phyloP scores from a whole-genome alignment of 116 monocot genomes.

The Dioscorea cayenensis region DNA sequence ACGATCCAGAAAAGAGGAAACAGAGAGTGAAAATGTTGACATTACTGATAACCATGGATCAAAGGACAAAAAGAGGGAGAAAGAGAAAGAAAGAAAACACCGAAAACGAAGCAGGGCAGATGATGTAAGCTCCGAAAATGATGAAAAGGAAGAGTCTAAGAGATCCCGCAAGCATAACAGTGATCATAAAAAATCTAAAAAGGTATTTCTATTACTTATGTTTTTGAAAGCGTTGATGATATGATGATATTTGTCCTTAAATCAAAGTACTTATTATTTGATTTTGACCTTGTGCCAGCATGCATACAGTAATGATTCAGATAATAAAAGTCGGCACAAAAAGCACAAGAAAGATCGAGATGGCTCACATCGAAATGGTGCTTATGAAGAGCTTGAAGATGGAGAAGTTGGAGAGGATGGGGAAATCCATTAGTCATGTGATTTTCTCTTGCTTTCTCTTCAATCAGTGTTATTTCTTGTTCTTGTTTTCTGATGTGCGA shows the following conservation, averaged over 20 bases:
- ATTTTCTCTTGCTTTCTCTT: neutral
- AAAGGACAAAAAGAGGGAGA: slow-evolving; percentile 73
- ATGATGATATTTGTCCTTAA: neutral
- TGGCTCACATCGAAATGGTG: slow-evolving; percentile 57
- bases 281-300: slow-evolving; percentile 39
- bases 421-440: slow-evolving; percentile 58
- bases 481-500: neutral
- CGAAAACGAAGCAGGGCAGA: slow-evolving; percentile 57
- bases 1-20: slow-evolving; percentile 56
- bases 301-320: slow-evolving; percentile 74
- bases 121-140: slow-evolving; percentile 80
- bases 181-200: slow-evolving; percentile 81
- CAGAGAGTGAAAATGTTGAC: slow-evolving; percentile 52
- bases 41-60: slow-evolving; percentile 25
- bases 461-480: neutral
- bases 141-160: slow-evolving; percentile 81
- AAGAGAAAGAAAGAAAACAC: slow-evolving; percentile 89
- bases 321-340: slow-evolving; percentile 72
- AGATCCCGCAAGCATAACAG: slow-evolving; percentile 73
- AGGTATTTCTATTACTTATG: slow-evolving; percentile 29
- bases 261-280: neutral
- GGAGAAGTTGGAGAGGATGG: slow-evolving; percentile 99
- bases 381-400: slow-evolving; percentile 94
- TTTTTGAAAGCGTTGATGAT: neutral
- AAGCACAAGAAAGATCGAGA: slow-evolving; percentile 90